A percentile compares a stretch with the other conserved stretches of the same genome.
These are phyloP conservation scores for Fusarium compactum DNA, from an alignment of 2,329 filamentous ascomycete genomes.

Conservation along the genomic window DNA sequence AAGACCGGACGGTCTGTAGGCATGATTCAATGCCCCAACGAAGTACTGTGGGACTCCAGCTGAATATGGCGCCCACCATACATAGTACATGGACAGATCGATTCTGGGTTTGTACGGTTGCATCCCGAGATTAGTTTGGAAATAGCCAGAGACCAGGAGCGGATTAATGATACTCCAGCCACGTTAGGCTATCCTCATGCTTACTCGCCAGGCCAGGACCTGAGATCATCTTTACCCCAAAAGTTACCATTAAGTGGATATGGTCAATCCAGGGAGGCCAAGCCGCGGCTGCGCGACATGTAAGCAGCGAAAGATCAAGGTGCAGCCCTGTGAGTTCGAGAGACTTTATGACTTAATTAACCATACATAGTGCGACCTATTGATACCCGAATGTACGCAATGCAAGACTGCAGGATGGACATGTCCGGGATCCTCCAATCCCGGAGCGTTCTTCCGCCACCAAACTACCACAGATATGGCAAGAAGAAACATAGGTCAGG, in stretches of 20 bases:
- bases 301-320: slow-evolving; percentile 40
- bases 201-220: background rate
- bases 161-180: background rate
- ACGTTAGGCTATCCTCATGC: no score
- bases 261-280: slow-evolving; percentile 39
- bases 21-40: no score
- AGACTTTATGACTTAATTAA: background rate
- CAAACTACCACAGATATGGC: slow-evolving; percentile 10
- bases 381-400: slow-evolving; percentile 30
- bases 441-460: slow-evolving; percentile 27
- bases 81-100: background rate
- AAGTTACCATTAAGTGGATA: background rate
- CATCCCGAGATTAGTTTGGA: background rate
- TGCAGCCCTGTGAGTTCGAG: background rate
- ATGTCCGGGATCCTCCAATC: slow-evolving; percentile 28
- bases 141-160: background rate
- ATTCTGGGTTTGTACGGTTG: background rate
- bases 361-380: slow-evolving; percentile 26
- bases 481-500: background rate
- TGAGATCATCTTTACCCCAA: background rate
- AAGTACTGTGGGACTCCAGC: background rate
- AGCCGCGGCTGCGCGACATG: slow-evolving; percentile 39
- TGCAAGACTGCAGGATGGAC: slow-evolving; percentile 34
- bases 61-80: background rate
- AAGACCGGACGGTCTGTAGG: no score